A percentile compares a stretch with the other conserved stretches of the same genome.
These are phyloP conservation scores for Fusarium continuum DNA, from an alignment of 2,329 filamentous ascomycete genomes.

Conservation along the genomic window DNA sequence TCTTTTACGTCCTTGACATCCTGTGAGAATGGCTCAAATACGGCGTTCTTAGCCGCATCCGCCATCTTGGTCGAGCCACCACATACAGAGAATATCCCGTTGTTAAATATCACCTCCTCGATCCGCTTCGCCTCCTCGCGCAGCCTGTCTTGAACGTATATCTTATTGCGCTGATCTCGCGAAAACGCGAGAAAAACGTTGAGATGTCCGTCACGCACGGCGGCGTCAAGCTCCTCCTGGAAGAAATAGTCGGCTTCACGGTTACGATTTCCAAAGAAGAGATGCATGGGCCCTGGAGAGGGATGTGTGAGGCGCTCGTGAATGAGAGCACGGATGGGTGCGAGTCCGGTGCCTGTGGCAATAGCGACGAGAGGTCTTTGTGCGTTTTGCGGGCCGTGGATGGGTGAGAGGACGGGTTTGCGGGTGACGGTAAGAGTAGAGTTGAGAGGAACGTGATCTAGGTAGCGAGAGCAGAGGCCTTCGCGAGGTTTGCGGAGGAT, in stretches of 20 bases:
- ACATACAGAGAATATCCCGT: conserved; percentile 62
- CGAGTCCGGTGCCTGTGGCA: conserved; percentile 86
- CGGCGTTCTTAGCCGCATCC: conserved; percentile 60
- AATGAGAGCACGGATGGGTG: conserved; percentile 83
- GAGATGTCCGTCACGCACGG: conserved; percentile 39
- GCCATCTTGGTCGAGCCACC: conserved; percentile 69
- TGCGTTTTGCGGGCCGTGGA: conserved; percentile 51
- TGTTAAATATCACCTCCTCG: conserved; percentile 47
- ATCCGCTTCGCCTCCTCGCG: conserved; percentile 52
- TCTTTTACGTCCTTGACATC: conserved; percentile 49
- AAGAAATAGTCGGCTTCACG: conserved; percentile 82
- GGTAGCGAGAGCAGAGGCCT: conserved; percentile 90
- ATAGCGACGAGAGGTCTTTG: conserved; percentile 75
- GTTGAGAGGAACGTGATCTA: conserved; percentile 69
- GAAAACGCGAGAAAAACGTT: conserved; percentile 59
- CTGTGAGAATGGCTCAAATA: conserved; percentile 59
- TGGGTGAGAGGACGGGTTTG: conserved; percentile 57
- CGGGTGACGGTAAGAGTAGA: conserved; percentile 69
- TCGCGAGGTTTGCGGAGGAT: conserved; percentile 84
- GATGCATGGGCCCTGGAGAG: conserved; percentile 55
- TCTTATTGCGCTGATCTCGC: conserved; percentile 57
- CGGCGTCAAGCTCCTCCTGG: conserved; percentile 72
- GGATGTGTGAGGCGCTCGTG: conserved; percentile 68
- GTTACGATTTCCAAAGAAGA: conserved; percentile 90
- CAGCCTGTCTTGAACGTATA: conserved; percentile 66